Evolutionary conservation across 768 basidiomycete species (phyloP).

Genomic region (Russula abietina): DNA sequence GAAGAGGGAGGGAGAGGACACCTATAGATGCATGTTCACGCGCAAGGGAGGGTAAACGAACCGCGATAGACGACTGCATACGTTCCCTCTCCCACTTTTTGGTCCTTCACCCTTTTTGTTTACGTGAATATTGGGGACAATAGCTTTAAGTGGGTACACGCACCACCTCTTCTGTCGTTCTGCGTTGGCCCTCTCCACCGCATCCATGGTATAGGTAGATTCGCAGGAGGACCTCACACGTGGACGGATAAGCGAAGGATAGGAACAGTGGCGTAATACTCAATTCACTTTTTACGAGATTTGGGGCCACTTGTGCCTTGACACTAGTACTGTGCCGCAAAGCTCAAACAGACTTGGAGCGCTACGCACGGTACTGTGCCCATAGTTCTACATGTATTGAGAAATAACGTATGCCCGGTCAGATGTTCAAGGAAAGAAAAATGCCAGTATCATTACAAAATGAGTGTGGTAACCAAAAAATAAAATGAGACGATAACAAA

Average conservation of each 20-base stretch:
- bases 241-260: background rate
- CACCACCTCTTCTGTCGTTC: slow-evolving; percentile 69
- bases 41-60: slow-evolving; percentile 28
- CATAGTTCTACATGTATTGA: too few species aligned
- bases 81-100: slow-evolving; percentile 85
- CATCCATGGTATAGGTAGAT: slow-evolving; percentile 52
- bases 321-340: too few species aligned
- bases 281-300: too few species aligned
- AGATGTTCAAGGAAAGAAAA: background rate
- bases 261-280: background rate
- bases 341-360: too few species aligned
- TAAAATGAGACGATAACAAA: background rate
- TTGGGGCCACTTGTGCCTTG: too few species aligned
- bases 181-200: slow-evolving; percentile 71
- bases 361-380: too few species aligned
- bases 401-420: too few species aligned
- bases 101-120: slow-evolving; percentile 61
- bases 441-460: background rate
- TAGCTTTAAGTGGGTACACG: slow-evolving; percentile 8
- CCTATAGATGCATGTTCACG: background rate
- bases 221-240: background rate
- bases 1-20: background rate
- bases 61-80: slow-evolving; percentile 96
- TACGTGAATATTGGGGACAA: background rate
- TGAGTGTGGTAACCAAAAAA: background rate